Percentiles rank a stretch among this genome's conserved stretches.
Conservation (phyloP, 2,329 filamentous ascomycete species). For the Chrysoporthe puriensis region DNA sequence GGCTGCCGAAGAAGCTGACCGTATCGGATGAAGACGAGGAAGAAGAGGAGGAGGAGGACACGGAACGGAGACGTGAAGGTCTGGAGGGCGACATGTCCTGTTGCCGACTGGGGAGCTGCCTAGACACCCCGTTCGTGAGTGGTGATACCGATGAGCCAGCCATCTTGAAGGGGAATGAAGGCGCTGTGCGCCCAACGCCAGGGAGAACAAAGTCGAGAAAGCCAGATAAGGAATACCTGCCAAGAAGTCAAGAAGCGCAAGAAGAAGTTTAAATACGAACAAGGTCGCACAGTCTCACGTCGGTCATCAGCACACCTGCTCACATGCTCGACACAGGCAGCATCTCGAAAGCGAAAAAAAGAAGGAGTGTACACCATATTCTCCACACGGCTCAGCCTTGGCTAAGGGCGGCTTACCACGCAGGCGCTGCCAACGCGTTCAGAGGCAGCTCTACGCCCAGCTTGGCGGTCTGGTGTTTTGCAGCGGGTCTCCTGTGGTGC, state of each 20-base stretch:
- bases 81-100: background rate
- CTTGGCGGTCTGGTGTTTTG: slow-evolving; percentile 14
- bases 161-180: background rate
- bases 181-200: slow-evolving; percentile 1
- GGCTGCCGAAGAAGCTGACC: slow-evolving; percentile 57
- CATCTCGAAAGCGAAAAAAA: background rate
- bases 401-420: slow-evolving; percentile 2
- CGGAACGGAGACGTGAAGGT: background rate
- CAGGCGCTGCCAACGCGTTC: slow-evolving; percentile 7
- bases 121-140: background rate
- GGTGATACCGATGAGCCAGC: background rate
- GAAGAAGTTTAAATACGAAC: slow-evolving; percentile 8
- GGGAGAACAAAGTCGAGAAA: background rate
- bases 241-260: background rate
- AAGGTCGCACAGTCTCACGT: background rate
- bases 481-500: slow-evolving; percentile 4
- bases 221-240: too few relatives aligned
- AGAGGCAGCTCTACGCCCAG: background rate
- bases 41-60: background rate
- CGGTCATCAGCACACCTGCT: background rate
- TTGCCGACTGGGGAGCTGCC: background rate
- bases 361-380: slow-evolving; percentile 23
- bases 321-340: slow-evolving; percentile 4
- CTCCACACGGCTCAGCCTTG: slow-evolving; percentile 1
- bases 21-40: slow-evolving; percentile 4